Evolutionary conservation across 306 rosid species (phyloP).

Genomic region (Gleditsia sinensis): DNA sequence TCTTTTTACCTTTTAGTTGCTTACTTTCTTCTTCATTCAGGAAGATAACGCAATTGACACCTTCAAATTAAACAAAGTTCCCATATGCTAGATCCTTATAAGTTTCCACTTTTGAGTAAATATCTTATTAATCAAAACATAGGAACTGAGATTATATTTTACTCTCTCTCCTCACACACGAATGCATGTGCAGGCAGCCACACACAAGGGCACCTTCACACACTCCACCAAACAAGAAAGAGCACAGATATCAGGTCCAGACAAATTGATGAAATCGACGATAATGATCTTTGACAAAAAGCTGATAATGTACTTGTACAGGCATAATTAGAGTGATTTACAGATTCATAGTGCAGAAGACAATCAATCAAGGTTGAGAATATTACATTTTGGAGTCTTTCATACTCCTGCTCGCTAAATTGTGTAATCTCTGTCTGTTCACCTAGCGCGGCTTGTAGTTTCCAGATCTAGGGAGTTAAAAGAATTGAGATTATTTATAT

Average conservation of each 20-base stretch:
- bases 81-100: neutral
- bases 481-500: conserved; percentile 31
- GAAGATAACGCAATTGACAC: neutral
- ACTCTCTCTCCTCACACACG: no score
- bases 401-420: conserved; percentile 59
- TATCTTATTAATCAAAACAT: neutral
- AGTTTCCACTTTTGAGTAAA: neutral
- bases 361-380: conserved; percentile 18
- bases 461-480: conserved; percentile 68
- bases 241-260: neutral
- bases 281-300: neutral
- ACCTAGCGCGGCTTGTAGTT: conserved; percentile 84
- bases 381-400: conserved; percentile 66
- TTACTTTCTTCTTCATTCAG: no score
- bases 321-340: neutral
- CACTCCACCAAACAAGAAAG: neutral
- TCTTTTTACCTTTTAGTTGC: no score
- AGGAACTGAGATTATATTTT: no score
- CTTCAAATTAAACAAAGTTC: neutral
- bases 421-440: conserved; percentile 83
- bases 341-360: neutral
- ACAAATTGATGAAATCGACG: neutral
- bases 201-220: no score
- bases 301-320: neutral
- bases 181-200: no score